phyloP scores from a whole-genome alignment of 2,329 filamentous ascomycete genomes.

The Penicillium sp. region DNA sequence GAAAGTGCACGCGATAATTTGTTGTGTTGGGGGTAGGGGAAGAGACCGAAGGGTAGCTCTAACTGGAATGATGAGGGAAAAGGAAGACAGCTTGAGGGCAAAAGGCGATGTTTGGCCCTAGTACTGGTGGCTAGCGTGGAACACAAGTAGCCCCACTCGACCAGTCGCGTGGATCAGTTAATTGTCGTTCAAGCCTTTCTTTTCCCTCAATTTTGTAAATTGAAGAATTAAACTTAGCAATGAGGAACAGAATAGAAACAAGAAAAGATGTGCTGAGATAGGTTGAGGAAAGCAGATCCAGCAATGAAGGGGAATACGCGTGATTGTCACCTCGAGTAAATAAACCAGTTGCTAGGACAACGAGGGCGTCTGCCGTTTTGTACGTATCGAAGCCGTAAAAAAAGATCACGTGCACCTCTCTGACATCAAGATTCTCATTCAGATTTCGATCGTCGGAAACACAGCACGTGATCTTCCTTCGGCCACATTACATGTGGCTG shows the following conservation, averaged over 20 bases:
- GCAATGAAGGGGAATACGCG: constrained; percentile 26
- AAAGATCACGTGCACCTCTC: not conserved
- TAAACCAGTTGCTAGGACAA: constrained; percentile 49
- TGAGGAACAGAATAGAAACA: constrained; percentile 7
- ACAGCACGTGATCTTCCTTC: not conserved
- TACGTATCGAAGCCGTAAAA: constrained; percentile 6
- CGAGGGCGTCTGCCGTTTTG: constrained; percentile 26
- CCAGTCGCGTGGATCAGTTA: constrained; percentile 31
- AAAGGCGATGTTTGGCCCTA: constrained; percentile 44
- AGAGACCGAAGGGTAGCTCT: constrained; percentile 22
- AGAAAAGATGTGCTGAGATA: constrained; percentile 4
- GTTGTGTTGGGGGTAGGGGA: constrained; percentile 13
- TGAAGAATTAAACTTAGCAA: constrained; percentile 2
- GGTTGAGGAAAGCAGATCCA: constrained; percentile 18
- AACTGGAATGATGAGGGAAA: constrained; percentile 32
- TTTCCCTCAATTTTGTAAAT: not conserved
- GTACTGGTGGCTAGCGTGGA: constrained; percentile 36
- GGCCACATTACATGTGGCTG: constrained; percentile 8
- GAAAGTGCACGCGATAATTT: constrained; percentile 14
- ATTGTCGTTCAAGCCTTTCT: constrained; percentile 13
- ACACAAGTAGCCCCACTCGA: constrained; percentile 40
- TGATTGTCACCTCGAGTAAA: constrained; percentile 20
- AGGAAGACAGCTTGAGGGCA: constrained; percentile 37
- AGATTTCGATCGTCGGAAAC: not conserved
- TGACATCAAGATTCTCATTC: too few relatives aligned